Evolutionary conservation across 352 stramenopile genomes (phyloP).

Genomic region (Pythium brachiatum): DNA sequence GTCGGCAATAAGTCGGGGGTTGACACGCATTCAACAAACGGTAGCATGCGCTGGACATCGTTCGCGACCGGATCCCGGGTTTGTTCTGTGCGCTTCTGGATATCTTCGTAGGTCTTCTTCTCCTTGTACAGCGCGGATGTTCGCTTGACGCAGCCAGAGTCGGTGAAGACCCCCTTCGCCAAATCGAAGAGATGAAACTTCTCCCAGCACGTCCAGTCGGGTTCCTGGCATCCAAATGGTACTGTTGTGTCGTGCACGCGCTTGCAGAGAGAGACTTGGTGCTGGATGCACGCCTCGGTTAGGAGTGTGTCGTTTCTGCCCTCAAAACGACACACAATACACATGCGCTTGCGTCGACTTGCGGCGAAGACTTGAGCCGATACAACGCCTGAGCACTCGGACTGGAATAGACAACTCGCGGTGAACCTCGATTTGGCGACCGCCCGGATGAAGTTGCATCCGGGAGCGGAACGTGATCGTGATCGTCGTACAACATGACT

Average conservation of each 20-base stretch:
- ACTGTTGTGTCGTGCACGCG: not conserved
- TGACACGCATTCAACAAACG: not conserved
- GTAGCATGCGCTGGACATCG: not conserved
- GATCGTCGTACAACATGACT: not conserved
- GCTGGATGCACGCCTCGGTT: not conserved
- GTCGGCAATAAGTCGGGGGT: not conserved
- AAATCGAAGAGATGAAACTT: not conserved
- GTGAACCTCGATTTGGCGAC: no score
- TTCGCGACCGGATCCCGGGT: no score
- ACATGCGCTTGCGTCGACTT: not conserved
- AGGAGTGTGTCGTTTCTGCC: not conserved
- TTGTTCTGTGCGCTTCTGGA: not conserved
- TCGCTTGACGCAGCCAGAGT: not conserved
- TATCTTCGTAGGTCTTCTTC: not conserved
- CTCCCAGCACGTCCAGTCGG: not conserved
- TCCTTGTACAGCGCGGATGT: not conserved
- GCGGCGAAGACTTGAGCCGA: not conserved
- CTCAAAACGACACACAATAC: conserved; percentile 3
- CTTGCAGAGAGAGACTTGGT: not conserved
- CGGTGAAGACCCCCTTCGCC: not conserved
- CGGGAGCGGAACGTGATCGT: not conserved
- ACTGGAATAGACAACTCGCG: not conserved
- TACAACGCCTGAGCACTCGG: not conserved
- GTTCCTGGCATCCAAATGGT: not conserved
- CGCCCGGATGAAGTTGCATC: no score